Evolutionary conservation across 2,329 filamentous ascomycete genomes (phyloP).

Genomic region (Torrubiellomyces zombiae): DNA sequence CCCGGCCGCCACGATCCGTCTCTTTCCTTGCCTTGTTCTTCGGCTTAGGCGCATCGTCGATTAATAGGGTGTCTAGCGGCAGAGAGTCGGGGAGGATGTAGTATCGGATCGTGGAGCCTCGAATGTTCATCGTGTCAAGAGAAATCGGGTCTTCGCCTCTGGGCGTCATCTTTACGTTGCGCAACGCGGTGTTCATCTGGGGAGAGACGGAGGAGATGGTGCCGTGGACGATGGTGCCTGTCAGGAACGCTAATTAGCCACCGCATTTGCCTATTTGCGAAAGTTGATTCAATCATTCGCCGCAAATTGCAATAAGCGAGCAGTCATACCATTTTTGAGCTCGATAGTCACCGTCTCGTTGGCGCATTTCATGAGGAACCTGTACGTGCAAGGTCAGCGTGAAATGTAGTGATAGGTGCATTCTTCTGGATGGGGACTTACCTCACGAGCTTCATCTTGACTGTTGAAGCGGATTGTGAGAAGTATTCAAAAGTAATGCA

Average conservation of each 20-base stretch:
- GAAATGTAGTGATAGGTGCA: not conserved
- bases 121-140: slow-evolving; percentile 91
- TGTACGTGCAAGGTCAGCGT: slow-evolving; percentile 21
- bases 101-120: slow-evolving; percentile 90
- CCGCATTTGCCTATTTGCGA: no score
- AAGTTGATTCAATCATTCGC: no score
- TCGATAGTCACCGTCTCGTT: slow-evolving; percentile 98
- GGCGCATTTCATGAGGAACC: slow-evolving; percentile 98
- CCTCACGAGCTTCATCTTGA: slow-evolving; percentile 93
- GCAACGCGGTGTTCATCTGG: slow-evolving; percentile 95
- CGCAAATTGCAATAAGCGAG: no score
- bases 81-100: slow-evolving; percentile 92
- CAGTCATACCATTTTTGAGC: slow-evolving; percentile 73
- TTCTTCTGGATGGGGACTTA: slow-evolving; percentile 27
- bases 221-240: slow-evolving; percentile 89
- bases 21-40: slow-evolving; percentile 99
- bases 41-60: slow-evolving; percentile 93
- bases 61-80: slow-evolving; percentile 83
- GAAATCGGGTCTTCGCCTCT: slow-evolving; percentile 74
- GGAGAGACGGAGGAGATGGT: slow-evolving; percentile 94
- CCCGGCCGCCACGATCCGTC: slow-evolving; percentile 40
- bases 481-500: no score
- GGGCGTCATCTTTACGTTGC: slow-evolving; percentile 90
- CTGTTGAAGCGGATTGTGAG: slow-evolving; percentile 10
- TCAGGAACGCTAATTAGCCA: not conserved